Evolutionary conservation across 1,139 yeast species (phyloP).

Genomic region (Kazachstania sp.): DNA sequence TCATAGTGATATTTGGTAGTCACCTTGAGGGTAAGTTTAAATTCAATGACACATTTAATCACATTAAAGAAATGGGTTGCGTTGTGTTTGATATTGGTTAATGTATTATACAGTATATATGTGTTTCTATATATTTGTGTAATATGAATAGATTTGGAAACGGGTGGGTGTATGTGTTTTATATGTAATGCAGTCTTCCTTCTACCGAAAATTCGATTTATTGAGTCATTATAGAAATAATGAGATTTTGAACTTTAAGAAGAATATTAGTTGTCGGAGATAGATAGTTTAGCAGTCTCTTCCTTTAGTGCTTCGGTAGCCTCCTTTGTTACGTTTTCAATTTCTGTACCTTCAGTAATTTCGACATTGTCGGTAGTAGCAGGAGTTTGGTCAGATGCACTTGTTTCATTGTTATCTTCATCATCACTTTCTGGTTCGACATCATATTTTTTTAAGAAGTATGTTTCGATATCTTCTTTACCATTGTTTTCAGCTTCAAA

Average conservation of each 20-base stretch:
- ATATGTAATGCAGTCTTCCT: neutral
- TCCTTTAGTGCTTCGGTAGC: constrained; percentile 29
- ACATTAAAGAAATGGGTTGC: neutral
- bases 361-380: constrained; percentile 24
- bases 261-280: constrained; percentile 5
- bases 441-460: constrained; percentile 62
- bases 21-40: constrained; percentile 1
- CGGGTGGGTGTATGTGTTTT: neutral
- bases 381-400: neutral
- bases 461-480: constrained; percentile 57
- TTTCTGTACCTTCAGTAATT: constrained; percentile 35
- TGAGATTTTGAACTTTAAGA: neutral
- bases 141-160: neutral
- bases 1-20: neutral
- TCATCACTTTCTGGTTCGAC: constrained; percentile 52
- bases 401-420: constrained; percentile 24
- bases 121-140: neutral
- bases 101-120: neutral
- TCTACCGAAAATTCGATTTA: neutral
- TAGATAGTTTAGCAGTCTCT: constrained; percentile 16
- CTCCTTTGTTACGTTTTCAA: constrained; percentile 35
- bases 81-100: neutral
- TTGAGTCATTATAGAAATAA: neutral
- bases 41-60: neutral
- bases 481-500: constrained; percentile 79